phyloP scores from a whole-genome alignment of 257 asterid genomes.

The Pogostemon cablin region DNA sequence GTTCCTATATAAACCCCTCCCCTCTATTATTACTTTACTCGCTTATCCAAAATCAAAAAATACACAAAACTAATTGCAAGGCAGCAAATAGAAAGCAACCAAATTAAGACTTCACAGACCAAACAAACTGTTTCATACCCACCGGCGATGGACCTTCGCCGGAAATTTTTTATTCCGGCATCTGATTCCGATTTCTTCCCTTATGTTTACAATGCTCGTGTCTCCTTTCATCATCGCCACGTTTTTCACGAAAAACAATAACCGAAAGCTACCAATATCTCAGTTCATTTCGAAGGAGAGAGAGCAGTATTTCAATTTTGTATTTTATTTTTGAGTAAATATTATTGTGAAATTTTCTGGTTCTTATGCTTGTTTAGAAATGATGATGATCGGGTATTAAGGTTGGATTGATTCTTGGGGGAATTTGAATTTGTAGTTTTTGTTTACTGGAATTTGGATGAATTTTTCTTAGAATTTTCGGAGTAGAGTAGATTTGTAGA shows the following conservation, averaged over 20 bases:
- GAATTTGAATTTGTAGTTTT: conserved; percentile 26
- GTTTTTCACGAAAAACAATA: conserved; percentile 65
- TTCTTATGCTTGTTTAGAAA: conserved; percentile 28
- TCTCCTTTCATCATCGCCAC: conserved; percentile 63
- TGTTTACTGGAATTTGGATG: conserved; percentile 23
- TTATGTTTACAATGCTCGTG: conserved; percentile 36
- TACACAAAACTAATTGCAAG: no score
- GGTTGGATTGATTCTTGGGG: conserved; percentile 27
- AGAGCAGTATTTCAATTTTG: neutral
- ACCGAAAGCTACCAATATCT: conserved; percentile 19
- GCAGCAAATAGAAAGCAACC: neutral
- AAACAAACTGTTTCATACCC: conserved; percentile 7
- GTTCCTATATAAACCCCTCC: conserved; percentile 43
- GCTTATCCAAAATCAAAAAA: conserved; percentile 11
- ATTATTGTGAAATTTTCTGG: conserved; percentile 26
- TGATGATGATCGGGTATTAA: conserved; percentile 38
- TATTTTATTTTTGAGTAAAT: conserved; percentile 23
- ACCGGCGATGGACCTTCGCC: conserved; percentile 49
- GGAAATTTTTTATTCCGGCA: conserved; percentile 46
- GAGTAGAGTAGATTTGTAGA: conserved; percentile 27
- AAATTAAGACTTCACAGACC: conserved; percentile 14
- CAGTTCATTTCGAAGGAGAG: neutral
- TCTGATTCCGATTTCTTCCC: conserved; percentile 31
- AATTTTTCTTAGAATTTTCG: conserved; percentile 17
- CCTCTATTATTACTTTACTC: neutral